Conservation (phyloP, 495 filamentous ascomycete genomes). For the Podospora australis region DNA sequence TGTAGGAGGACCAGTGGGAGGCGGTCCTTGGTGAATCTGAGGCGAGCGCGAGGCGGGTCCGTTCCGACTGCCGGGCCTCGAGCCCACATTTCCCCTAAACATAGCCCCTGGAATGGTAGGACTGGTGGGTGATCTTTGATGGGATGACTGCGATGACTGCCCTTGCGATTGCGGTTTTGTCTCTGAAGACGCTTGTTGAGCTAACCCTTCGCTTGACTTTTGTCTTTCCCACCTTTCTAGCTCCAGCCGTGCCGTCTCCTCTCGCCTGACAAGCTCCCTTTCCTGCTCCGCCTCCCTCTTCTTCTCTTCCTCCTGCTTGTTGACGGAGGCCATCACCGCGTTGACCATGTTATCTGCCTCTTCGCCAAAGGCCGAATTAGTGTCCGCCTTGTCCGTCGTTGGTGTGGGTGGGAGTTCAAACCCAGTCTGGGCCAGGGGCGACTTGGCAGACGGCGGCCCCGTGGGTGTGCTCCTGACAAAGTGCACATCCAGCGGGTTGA, state of each 20-base stretch:
- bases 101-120: slow-evolving; percentile 7
- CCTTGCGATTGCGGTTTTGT: slow-evolving; percentile 1
- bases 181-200: slow-evolving; percentile 8
- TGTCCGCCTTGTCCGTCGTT: slow-evolving; percentile 16
- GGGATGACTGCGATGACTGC: background rate
- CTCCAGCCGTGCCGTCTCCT: slow-evolving; percentile 17
- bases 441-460: slow-evolving; percentile 24
- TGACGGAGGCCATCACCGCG: slow-evolving; percentile 24
- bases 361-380: slow-evolving; percentile 20
- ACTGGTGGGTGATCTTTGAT: background rate
- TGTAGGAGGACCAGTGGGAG: slow-evolving; percentile 25
- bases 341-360: slow-evolving; percentile 30
- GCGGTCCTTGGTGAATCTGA: slow-evolving; percentile 18
- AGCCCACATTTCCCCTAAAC: slow-evolving; percentile 22
- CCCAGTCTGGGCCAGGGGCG: slow-evolving; percentile 26
- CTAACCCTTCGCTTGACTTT: slow-evolving; percentile 21
- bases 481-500: slow-evolving; percentile 37
- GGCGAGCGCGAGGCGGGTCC: background rate
- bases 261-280: slow-evolving; percentile 14
- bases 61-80: slow-evolving; percentile 19
- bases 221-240: slow-evolving; percentile 21
- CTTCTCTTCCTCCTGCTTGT: slow-evolving; percentile 26
- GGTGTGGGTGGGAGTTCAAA: slow-evolving; percentile 19
- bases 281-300: slow-evolving; percentile 15
- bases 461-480: slow-evolving; percentile 19